Conservation (phyloP, 495 filamentous ascomycete species). For the Penicillium bialowiezense region DNA sequence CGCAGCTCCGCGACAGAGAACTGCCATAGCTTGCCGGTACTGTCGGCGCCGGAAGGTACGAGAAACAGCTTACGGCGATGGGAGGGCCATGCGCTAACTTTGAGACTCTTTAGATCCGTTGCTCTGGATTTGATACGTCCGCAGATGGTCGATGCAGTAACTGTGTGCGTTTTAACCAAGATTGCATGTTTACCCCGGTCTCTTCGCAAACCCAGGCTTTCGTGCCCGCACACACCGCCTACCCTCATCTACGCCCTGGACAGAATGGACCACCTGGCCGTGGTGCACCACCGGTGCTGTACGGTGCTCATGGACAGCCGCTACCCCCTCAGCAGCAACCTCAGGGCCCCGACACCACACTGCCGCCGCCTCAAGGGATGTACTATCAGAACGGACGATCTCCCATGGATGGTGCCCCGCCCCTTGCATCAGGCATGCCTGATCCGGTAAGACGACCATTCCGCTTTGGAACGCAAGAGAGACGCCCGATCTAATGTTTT, state of each 20-base stretch:
- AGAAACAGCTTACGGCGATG: not conserved
- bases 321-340: constrained; percentile 55
- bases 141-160: constrained; percentile 77
- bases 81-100: not conserved
- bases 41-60: constrained; percentile 78
- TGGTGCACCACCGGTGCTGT: constrained; percentile 49
- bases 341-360: constrained; percentile 42
- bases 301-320: constrained; percentile 76
- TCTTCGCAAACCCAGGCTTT: constrained; percentile 82
- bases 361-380: constrained; percentile 50
- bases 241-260: constrained; percentile 52
- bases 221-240: constrained; percentile 73
- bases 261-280: constrained; percentile 43
- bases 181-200: constrained; percentile 83
- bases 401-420: constrained; percentile 38
- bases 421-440: constrained; percentile 36
- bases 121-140: constrained; percentile 77
- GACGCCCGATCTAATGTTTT: constrained; percentile 20
- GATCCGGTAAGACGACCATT: constrained; percentile 48
- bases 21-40: constrained; percentile 82
- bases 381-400: constrained; percentile 37
- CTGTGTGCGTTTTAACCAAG: constrained; percentile 76
- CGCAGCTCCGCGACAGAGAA: constrained; percentile 73
- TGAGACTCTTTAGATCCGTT: constrained; percentile 64
- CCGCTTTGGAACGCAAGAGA: constrained; percentile 3